These are phyloP conservation scores for Salvia rosmarinus DNA, from an alignment of 257 asterid species.

Conservation along the genomic window DNA sequence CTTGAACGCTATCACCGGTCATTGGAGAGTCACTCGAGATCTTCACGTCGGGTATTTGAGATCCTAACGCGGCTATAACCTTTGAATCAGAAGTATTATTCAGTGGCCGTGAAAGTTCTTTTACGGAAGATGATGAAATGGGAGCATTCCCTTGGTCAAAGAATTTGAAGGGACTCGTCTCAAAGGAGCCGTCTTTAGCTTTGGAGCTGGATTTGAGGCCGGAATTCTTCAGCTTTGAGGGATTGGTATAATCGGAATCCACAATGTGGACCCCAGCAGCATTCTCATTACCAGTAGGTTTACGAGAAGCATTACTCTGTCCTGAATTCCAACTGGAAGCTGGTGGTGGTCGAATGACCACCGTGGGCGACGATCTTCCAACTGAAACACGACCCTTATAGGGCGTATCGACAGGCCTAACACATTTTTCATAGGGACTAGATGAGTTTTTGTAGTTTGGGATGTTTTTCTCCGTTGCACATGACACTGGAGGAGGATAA, in stretches of 20 bases:
- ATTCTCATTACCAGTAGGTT: slow-evolving; percentile 37
- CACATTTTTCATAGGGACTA: slow-evolving; percentile 43
- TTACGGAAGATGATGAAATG: slow-evolving; percentile 38
- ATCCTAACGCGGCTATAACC: slow-evolving; percentile 39
- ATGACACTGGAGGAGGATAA: slow-evolving; percentile 35
- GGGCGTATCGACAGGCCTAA: slow-evolving; percentile 41
- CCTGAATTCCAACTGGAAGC: slow-evolving; percentile 32
- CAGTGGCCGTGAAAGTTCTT: slow-evolving; percentile 41
- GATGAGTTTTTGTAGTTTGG: slow-evolving; percentile 38
- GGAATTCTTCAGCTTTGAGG: slow-evolving; percentile 45
- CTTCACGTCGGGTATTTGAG: slow-evolving; percentile 43
- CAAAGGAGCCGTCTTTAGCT: slow-evolving; percentile 40
- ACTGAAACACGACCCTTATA: slow-evolving; percentile 46
- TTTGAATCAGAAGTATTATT: slow-evolving; percentile 33
- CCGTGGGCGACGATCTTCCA: slow-evolving; percentile 60
- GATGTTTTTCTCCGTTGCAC: slow-evolving; percentile 38
- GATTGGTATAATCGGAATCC: slow-evolving; percentile 38
- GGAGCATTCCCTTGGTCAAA: slow-evolving; percentile 43
- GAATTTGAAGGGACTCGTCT: slow-evolving; percentile 38
- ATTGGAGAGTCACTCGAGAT: slow-evolving; percentile 36
- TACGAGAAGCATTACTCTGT: slow-evolving; percentile 38
- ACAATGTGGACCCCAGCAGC: slow-evolving; percentile 35
- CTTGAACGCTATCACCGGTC: slow-evolving; percentile 42
- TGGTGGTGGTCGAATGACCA: slow-evolving; percentile 78
- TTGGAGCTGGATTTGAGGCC: slow-evolving; percentile 38